Percentiles rank a stretch among this genome's conserved stretches.
These are phyloP conservation scores for Xylaria sp. DNA, from an alignment of 495 filamentous ascomycete genomes.

Conservation along the genomic window DNA sequence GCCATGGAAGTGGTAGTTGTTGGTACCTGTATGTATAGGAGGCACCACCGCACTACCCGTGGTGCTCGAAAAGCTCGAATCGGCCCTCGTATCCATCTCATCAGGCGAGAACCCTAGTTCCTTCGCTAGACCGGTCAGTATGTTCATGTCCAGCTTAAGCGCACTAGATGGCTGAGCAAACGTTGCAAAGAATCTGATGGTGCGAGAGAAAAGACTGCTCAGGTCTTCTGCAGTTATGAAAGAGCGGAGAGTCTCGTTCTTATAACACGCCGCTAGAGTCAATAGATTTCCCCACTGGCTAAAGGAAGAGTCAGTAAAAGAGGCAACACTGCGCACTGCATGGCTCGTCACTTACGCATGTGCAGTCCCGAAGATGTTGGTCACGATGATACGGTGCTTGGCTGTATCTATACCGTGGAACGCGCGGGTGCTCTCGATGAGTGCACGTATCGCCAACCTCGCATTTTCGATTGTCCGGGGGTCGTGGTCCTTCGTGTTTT, in stretches of 20 bases:
- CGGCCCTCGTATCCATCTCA: slow-evolving; percentile 34
- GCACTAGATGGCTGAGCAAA: slow-evolving; percentile 71
- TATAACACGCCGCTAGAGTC: slow-evolving; percentile 80
- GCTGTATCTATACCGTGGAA: slow-evolving; percentile 72
- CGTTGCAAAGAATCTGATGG: slow-evolving; percentile 71
- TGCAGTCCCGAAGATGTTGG: slow-evolving; percentile 93
- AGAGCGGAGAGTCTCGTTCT: slow-evolving; percentile 59
- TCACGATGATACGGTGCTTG: slow-evolving; percentile 76
- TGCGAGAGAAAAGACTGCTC: slow-evolving; percentile 62
- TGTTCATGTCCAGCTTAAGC: slow-evolving; percentile 69
- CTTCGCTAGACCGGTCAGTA: slow-evolving; percentile 67
- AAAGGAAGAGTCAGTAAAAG: slow-evolving; percentile 27
- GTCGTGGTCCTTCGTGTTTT: slow-evolving; percentile 47
- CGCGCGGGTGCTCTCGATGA: slow-evolving; percentile 83
- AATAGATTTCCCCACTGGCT: slow-evolving; percentile 98
- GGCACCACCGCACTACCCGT: slow-evolving; percentile 42
- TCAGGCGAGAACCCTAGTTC: slow-evolving; percentile 50
- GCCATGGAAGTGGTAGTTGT: slow-evolving; percentile 26
- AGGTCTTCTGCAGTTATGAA: slow-evolving; percentile 61
- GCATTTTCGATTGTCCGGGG: slow-evolving; percentile 61
- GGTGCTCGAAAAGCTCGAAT: slow-evolving; percentile 56
- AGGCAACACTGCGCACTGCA: neutral
- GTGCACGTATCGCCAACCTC: slow-evolving; percentile 67
- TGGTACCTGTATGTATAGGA: slow-evolving; percentile 31
- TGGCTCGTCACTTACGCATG: slow-evolving; percentile 79